Percentiles rank a stretch among this genome's conserved stretches.
Evolutionary conservation across 1,284 basidiomycete genomes (phyloP).

Genomic region (Puccinia hordei): DNA sequence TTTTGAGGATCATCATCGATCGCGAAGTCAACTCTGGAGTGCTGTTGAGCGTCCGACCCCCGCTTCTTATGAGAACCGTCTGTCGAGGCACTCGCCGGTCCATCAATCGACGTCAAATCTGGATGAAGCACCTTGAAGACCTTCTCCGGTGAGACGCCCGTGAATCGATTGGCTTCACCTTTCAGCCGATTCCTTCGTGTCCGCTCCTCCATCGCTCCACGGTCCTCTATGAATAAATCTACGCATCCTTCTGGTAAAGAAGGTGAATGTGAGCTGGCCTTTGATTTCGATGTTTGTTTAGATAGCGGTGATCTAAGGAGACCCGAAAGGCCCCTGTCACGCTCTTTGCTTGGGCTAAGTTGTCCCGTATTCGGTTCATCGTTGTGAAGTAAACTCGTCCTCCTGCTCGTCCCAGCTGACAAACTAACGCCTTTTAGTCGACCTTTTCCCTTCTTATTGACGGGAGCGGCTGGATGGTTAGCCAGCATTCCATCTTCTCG

Average conservation of each 20-base stretch:
- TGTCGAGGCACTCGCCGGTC: background rate
- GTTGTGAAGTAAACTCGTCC: conserved; percentile 14
- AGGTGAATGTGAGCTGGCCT: background rate
- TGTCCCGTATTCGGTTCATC: background rate
- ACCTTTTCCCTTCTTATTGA: conserved; percentile 27
- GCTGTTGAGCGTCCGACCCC: background rate
- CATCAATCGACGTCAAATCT: background rate
- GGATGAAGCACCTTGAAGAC: conserved; percentile 46
- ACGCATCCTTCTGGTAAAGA: conserved; percentile 40
- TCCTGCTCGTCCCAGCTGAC: background rate
- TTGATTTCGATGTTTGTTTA: background rate
- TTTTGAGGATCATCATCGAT: background rate
- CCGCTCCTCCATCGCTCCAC: conserved; percentile 13
- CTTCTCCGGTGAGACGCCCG: conserved; percentile 26
- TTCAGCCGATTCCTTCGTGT: conserved; percentile 30
- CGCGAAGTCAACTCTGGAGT: background rate
- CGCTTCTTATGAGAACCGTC: background rate
- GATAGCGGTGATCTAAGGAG: background rate
- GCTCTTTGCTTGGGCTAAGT: background rate
- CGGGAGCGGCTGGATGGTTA: conserved; percentile 32
- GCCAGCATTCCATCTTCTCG: conserved; percentile 53
- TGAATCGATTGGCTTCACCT: conserved; percentile 49
- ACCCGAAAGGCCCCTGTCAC: background rate
- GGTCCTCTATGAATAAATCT: conserved; percentile 39
- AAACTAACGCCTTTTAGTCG: background rate